These are phyloP conservation scores for Gloeophyllum trabeum DNA, from an alignment of 768 basidiomycete genomes.

Conservation along the genomic window DNA sequence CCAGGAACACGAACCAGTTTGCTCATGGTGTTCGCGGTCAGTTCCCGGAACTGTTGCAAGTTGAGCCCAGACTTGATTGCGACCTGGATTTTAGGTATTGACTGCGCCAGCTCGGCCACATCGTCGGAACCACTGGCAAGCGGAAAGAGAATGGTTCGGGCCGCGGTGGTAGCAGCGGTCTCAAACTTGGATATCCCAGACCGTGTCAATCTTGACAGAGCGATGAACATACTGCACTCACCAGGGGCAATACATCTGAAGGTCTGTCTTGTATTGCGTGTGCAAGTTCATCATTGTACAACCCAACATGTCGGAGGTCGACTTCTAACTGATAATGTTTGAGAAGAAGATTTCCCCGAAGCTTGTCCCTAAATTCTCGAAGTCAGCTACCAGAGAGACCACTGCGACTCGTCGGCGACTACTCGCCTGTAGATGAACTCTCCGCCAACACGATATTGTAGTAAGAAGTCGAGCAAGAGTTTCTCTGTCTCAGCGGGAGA, in stretches of 20 bases:
- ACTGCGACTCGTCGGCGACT: too few relatives aligned
- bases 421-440: constrained; percentile 85
- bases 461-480: constrained; percentile 74
- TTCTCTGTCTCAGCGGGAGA: constrained; percentile 75
- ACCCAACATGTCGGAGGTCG: constrained; percentile 32
- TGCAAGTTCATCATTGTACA: constrained; percentile 92
- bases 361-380: constrained; percentile 79
- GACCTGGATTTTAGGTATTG: constrained; percentile 72
- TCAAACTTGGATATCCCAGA: constrained; percentile 88
- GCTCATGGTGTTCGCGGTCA: constrained; percentile 90
- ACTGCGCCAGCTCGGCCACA: constrained; percentile 27
- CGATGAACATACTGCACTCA: too few relatives aligned
- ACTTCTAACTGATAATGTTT: constrained; percentile 67
- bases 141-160: constrained; percentile 76
- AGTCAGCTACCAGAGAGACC: too few relatives aligned
- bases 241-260: constrained; percentile 80
- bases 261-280: constrained; percentile 86
- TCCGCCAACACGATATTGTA: constrained; percentile 79
- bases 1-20: constrained; percentile 95
- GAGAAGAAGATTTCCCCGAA: constrained; percentile 80
- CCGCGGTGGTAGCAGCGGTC: constrained; percentile 77
- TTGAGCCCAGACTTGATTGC: constrained; percentile 86
- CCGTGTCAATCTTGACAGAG: too few relatives aligned
- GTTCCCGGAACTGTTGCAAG: constrained; percentile 86
- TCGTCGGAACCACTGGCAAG: constrained; percentile 41